Base-by-base conservation (phyloP, 2,329 filamentous ascomycete species). In the Aurifilum marmelostoma region DNA sequence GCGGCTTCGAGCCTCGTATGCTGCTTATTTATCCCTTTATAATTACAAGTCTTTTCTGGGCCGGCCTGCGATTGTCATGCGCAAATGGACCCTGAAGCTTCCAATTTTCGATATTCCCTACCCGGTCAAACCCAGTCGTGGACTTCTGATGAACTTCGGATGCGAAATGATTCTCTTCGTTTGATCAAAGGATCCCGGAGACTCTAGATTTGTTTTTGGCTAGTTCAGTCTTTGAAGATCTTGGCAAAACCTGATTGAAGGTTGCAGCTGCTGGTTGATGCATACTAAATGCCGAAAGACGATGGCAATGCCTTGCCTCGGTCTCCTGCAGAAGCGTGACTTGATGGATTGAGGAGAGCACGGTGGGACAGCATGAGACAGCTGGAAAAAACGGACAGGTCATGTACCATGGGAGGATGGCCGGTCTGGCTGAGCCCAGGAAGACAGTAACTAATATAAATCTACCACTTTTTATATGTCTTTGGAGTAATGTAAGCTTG, bases 361-460 rank as follows among this genome's bases (percentile, higher is more conserved):
- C 56, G 34, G 16, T 24, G 21, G 16, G 43, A 32, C 29, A 32
- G 14, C 39, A 21, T 58, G 54, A 50, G 63, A 59, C 63, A 66
- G 50, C 54, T 64, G 66, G 43, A 47, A 66, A 59, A n/a, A 66
- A 63, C 63, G 54, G 63, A 39, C 34, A 65, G 63, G 63, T 21
- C 32, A 43, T 56, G 37, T 32, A 58, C 54, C 39, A 47, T 54
- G 50, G 62, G 63, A 32, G 32, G 52, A 9, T 34, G 60, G 54
- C 41, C 29, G 52, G 43, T 68, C 16, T 54, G 59, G 32, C 63
- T 60, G 29, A 32, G 63, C 34, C 47, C 39, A 58, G 32, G 39
- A 37, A 60, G 41, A 65, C 66, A 63, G 69, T 65, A 59, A 66
- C 56, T 70, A 70, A 70, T 70, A 68, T 66, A 66, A 64, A 70